Percentiles rank a stretch among this genome's conserved stretches.
Conservation (phyloP, 2,329 filamentous ascomycete genomes). For the Fusarium humuli region DNA sequence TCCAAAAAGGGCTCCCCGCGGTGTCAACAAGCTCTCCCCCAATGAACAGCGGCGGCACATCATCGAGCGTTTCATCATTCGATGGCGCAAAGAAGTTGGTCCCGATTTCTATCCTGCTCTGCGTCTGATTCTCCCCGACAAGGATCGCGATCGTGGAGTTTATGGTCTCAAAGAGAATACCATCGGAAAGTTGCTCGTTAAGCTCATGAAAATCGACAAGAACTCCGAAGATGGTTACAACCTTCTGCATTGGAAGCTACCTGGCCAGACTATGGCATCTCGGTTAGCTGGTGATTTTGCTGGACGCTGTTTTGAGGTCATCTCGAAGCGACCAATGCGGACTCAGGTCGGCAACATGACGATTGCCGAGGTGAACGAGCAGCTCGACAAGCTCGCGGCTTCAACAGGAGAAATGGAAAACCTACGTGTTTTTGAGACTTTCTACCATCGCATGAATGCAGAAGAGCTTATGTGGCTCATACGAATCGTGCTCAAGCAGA, state of each 20-base stretch:
- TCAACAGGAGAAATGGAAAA: conserved; percentile 87
- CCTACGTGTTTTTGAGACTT: conserved; percentile 80
- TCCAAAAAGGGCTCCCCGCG: conserved; percentile 69
- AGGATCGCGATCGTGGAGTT: conserved; percentile 90
- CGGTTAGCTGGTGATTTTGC: conserved; percentile 91
- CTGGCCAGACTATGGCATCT: conserved; percentile 72
- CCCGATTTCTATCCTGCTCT: conserved; percentile 94
- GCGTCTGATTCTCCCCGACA: conserved; percentile 90
- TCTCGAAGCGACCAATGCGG: conserved; percentile 84
- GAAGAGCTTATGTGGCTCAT: conserved; percentile 96
- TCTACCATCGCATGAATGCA: conserved; percentile 92
- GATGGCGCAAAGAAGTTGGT: conserved; percentile 90
- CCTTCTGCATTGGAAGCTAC: conserved; percentile 92
- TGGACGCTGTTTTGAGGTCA: conserved; percentile 85
- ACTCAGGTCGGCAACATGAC: conserved; percentile 81
- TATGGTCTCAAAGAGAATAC: conserved; percentile 94
- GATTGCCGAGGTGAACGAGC: conserved; percentile 88
- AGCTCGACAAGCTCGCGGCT: conserved; percentile 81
- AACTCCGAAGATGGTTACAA: conserved; percentile 89
- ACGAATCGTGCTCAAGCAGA: conserved; percentile 86
- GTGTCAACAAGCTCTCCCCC: conserved; percentile 70
- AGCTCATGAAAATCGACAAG: conserved; percentile 90
- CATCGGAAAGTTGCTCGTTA: conserved; percentile 91
- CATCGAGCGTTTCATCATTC: conserved; percentile 85
- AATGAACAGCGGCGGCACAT: conserved; percentile 84